These are phyloP conservation scores for Apiospora malaysiana DNA, from an alignment of 2,329 filamentous ascomycete genomes.

Conservation along the genomic window DNA sequence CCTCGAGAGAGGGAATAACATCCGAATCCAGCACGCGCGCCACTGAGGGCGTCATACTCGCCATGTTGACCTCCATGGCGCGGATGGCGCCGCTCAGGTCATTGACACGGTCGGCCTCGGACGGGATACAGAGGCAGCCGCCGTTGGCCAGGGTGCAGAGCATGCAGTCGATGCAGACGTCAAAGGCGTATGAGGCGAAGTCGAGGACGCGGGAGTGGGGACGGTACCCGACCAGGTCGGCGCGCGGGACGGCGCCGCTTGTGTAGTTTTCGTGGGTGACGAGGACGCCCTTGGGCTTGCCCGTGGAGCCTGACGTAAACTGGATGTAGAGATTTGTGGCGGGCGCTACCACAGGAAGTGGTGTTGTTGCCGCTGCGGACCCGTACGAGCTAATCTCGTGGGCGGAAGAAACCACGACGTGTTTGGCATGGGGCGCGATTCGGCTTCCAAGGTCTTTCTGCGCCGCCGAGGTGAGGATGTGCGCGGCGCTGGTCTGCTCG, in stretches of 20 bases:
- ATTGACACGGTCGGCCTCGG: constrained; percentile 20
- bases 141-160: constrained; percentile 21
- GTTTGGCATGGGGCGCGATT: constrained; percentile 43
- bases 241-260: constrained; percentile 48
- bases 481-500: constrained; percentile 30
- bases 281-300: constrained; percentile 26
- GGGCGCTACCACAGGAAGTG: constrained; percentile 46
- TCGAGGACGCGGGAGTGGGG: constrained; percentile 45
- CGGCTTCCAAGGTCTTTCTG: constrained; percentile 45
- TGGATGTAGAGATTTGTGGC: constrained; percentile 50
- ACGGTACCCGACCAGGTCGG: constrained; percentile 54
- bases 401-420: constrained; percentile 42
- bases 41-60: constrained; percentile 57
- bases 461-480: constrained; percentile 42
- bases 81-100: constrained; percentile 28
- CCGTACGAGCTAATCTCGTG: constrained; percentile 33
- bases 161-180: constrained; percentile 24
- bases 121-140: constrained; percentile 26
- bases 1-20: constrained; percentile 52
- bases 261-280: constrained; percentile 24
- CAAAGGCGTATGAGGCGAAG: constrained; percentile 26
- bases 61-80: constrained; percentile 53
- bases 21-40: constrained; percentile 53
- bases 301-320: constrained; percentile 27
- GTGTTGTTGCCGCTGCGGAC: constrained; percentile 25